These are phyloP conservation scores for Ogataea glucozyma DNA, from an alignment of 805 yeast species.

Conservation along the genomic window DNA sequence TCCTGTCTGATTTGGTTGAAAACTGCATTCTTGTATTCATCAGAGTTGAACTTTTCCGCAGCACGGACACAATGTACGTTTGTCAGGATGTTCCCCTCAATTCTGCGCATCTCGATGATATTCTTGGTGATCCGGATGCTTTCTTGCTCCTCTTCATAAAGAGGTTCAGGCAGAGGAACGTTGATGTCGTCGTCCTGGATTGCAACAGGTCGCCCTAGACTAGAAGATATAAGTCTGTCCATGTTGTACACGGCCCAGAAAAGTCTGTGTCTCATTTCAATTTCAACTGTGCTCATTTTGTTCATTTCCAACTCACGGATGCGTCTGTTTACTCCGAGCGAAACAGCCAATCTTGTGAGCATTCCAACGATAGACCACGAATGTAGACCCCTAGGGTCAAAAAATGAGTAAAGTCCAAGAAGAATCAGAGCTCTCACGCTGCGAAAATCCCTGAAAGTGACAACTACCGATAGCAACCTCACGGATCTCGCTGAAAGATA, in stretches of 20 bases:
- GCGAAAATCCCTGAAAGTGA: slow-evolving; percentile 41
- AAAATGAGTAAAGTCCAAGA: slow-evolving; percentile 51
- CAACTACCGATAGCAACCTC: slow-evolving; percentile 39
- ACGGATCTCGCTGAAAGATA: slow-evolving; percentile 44
- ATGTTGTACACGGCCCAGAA: slow-evolving; percentile 34
- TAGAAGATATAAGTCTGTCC: slow-evolving; percentile 31
- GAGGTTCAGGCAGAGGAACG: slow-evolving; percentile 33
- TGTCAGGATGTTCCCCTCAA: slow-evolving; percentile 49
- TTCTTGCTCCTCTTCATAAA: slow-evolving; percentile 42
- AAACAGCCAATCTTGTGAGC: slow-evolving; percentile 44
- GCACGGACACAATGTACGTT: slow-evolving; percentile 48
- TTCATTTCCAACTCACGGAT: slow-evolving; percentile 31
- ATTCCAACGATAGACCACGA: slow-evolving; percentile 56
- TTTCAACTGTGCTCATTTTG: slow-evolving; percentile 35
- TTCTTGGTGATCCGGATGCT: slow-evolving; percentile 42
- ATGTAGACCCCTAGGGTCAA: slow-evolving; percentile 49
- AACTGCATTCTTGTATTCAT: slow-evolving; percentile 37
- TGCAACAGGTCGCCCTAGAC: slow-evolving; percentile 30
- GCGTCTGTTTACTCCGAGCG: slow-evolving; percentile 48
- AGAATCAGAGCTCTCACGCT: slow-evolving; percentile 44
- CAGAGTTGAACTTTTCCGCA: slow-evolving; percentile 31
- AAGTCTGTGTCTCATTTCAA: slow-evolving; percentile 44
- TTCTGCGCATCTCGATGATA: slow-evolving; percentile 44
- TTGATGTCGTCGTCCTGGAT: slow-evolving; percentile 32
- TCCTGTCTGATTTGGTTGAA: slow-evolving; percentile 38